Base-by-base conservation (phyloP, 1,284 basidiomycete species). In the Pseudozyma thailandica region DNA sequence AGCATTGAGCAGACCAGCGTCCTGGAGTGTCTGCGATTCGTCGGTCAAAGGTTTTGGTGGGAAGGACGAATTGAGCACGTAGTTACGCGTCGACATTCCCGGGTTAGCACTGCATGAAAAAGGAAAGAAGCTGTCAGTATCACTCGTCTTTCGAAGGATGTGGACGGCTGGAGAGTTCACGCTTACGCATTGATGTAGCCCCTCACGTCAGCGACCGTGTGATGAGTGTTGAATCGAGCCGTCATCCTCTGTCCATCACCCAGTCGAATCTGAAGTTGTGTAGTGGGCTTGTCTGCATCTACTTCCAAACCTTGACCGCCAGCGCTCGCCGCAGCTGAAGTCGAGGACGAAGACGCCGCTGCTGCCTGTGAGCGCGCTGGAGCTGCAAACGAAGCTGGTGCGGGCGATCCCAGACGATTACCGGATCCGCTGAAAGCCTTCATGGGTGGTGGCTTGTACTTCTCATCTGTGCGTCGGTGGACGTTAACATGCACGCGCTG, bases 401-500 rank as follows among this genome's bases (percentile, higher is more conserved):
- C 74, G 21, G 81, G 75, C 13, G 73, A 75, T 12, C 95, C 95
- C 1, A 98, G 88, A 4, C 94, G 87, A 68, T 94, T 87, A 1
- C 95, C 95, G 8, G 87, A 75, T 1, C 95, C 96, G 0, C 84
- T 85, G 82, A 97, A 95, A 0, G 87, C 84, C 41, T 85, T 85
- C 43, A 82, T 70, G 15, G 72, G 87, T 10, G 81, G 83, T 0
- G 89, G 86, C 2, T 87, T 85, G 80, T 93, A 98, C 53, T 90
- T 88, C 72, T 97, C 92, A 7, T 87, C 81, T 0, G 87, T 88
- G 35, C 92, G 88, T 78, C 91, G 89, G 3, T 88, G 85, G 27
- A 99, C 90, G 31, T 90, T 88, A 4, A 98, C 86, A 72, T 96
- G 91, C 43, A 98, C 92, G 0, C 88, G 90, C 84, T 98, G 93